These are phyloP conservation scores for Ceratobasidium papillatum DNA, from an alignment of 1,284 basidiomycete genomes.

Conservation along the genomic window DNA sequence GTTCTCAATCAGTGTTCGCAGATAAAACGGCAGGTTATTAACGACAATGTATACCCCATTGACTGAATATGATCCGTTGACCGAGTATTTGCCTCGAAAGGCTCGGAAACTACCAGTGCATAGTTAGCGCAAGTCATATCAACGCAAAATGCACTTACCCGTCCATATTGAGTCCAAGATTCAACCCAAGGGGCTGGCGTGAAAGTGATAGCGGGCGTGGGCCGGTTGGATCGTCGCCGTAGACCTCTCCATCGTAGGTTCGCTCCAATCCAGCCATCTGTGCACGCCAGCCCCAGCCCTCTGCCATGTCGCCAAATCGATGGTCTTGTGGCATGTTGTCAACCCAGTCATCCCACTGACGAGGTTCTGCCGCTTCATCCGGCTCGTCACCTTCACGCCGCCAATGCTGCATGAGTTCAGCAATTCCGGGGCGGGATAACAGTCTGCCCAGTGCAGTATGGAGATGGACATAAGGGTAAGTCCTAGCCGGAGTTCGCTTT, in stretches of 20 bases:
- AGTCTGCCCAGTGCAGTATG: too few species aligned
- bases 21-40: conserved; percentile 11
- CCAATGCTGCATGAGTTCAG: conserved; percentile 9
- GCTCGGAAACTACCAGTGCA: background rate
- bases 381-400: background rate
- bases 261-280: background rate
- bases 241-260: background rate
- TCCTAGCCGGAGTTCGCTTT: background rate
- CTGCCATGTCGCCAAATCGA: background rate
- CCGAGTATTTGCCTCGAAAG: background rate
- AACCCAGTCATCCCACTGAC: background rate
- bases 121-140: background rate
- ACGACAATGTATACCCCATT: background rate
- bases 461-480: background rate
- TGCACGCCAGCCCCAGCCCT: background rate
- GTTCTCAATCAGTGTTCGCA: background rate
- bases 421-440: background rate
- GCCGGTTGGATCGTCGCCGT: background rate
- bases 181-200: background rate
- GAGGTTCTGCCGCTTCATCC: background rate
- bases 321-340: background rate
- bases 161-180: background rate
- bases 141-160: background rate
- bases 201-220: background rate
- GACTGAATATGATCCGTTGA: background rate